These are phyloP conservation scores for Zoysia matrella DNA, from an alignment of 202 grass and related monocot genomes.

Conservation along the genomic window DNA sequence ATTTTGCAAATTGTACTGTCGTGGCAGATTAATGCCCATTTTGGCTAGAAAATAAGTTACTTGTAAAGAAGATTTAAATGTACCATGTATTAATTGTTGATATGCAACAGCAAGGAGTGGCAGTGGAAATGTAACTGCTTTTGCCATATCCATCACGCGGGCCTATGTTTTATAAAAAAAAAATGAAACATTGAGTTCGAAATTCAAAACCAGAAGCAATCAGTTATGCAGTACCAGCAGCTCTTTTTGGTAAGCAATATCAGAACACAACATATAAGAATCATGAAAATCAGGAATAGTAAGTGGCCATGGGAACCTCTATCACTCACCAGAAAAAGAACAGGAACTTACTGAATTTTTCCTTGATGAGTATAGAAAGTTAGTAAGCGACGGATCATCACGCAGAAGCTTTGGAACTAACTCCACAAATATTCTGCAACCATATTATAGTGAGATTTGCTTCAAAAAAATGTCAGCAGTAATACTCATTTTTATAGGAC, in stretches of 20 bases:
- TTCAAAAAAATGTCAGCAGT: conserved; percentile 18
- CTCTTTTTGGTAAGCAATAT: conserved; percentile 36
- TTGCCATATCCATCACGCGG: conserved; percentile 80
- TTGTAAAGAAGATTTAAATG: conserved; percentile 38
- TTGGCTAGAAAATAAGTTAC: conserved; percentile 8
- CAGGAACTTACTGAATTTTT: conserved; percentile 68
- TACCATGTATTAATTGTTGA: conserved; percentile 91
- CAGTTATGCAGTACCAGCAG: conserved; percentile 14
- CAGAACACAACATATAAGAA: conserved; percentile 4
- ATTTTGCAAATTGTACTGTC: neutral
- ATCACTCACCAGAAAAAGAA: conserved; percentile 17
- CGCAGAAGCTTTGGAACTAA: conserved; percentile 80
- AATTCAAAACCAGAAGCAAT: conserved; percentile 44
- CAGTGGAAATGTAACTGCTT: conserved; percentile 80
- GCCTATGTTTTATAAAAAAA: conserved; percentile 44
- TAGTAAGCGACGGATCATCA: conserved; percentile 55
- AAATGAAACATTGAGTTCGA: conserved; percentile 39
- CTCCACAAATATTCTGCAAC: conserved; percentile 82
- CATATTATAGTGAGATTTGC: conserved; percentile 9
- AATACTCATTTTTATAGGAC: conserved; percentile 18
- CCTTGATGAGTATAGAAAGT: conserved; percentile 59
- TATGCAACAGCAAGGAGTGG: conserved; percentile 75
- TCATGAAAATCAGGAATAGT: neutral
- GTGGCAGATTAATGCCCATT: conserved; percentile 8
- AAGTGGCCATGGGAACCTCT: conserved; percentile 4